These are phyloP conservation scores for Curvularia sp. DNA, from an alignment of 2,329 filamentous ascomycete species.

Conservation along the genomic window DNA sequence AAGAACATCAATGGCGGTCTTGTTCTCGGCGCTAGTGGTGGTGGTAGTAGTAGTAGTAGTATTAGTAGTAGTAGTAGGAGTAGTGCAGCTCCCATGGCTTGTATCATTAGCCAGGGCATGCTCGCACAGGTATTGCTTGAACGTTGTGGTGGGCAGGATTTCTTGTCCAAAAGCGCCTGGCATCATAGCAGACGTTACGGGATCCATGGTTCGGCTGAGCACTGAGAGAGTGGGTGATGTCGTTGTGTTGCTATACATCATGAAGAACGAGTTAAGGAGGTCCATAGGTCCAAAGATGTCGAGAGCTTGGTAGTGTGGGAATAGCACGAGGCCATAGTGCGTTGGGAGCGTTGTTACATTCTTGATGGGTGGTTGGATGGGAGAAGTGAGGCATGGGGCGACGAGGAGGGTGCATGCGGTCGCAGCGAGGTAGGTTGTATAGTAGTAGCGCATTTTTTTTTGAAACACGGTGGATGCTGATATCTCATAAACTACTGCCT, in stretches of 20 bases:
- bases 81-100: background rate
- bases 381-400: conserved; percentile 18
- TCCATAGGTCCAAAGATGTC: conserved; percentile 57
- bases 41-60: no score
- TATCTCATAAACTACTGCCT: background rate
- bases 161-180: conserved; percentile 45
- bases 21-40: background rate
- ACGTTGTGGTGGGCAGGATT: conserved; percentile 62
- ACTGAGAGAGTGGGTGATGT: conserved; percentile 35
- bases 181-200: conserved; percentile 36
- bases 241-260: conserved; percentile 32
- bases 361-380: conserved; percentile 22
- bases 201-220: conserved; percentile 37
- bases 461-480: no score
- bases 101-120: background rate
- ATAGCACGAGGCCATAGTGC: conserved; percentile 35
- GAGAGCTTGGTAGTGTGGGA: conserved; percentile 39
- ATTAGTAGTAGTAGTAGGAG: no score
- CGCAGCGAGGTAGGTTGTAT: background rate
- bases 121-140: conserved; percentile 30
- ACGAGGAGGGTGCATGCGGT: conserved; percentile 21
- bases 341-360: conserved; percentile 35
- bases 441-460: background rate
- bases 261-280: conserved; percentile 49
- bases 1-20: conserved; percentile 63